Evolutionary conservation across 306 rosid species (phyloP), one percentile per base, ranked within the genome.

Genomic region (Mimosa pudica): DNA sequence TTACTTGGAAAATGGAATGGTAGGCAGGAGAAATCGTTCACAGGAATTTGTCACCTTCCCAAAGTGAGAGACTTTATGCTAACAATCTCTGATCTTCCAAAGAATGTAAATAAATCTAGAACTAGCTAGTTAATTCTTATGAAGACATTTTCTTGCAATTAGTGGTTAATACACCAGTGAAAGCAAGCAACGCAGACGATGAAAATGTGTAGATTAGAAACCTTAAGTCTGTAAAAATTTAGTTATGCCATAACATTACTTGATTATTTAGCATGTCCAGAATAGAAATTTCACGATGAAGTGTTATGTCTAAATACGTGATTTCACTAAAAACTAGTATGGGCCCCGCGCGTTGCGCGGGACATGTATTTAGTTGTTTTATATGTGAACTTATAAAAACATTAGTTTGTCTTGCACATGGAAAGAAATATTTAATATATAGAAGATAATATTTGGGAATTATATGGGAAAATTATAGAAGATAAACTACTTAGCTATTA

Each of bases 41-140:
- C 47, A 65, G 4, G 8, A 65, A 74, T 24, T 84, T 81, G 51
- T n/a, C 17, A 41, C 9, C 51, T 13, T 76, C 54, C 64, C n/a
- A n/a, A n/a, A n/a, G n/a, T n/a, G n/a, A n/a, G n/a, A n/a, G n/a
- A n/a, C n/a, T n/a, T n/a, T n/a, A n/a, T n/a, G n/a, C n/a, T n/a
- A n/a, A n/a, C n/a, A n/a, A n/a, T n/a, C n/a, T n/a, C n/a, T n/a
- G n/a, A n/a, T n/a, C n/a, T n/a, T n/a, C n/a, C n/a, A n/a, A n/a
- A n/a, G n/a, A n/a, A n/a, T n/a, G n/a, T n/a, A n/a, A n/a, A n/a
- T n/a, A n/a, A 49, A 49, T 49, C 55, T 49, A 11, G n/a, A 49
- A 49, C n/a, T n/a, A n/a, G n/a, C n/a, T 49, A 49, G 55, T 49
- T 10, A 49, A 10, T 49, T 49, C 55, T 12, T 49, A 3, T 49